Evolutionary conservation across 176 grass and related monocot species (phyloP).

Genomic region (Avena atlantica): DNA sequence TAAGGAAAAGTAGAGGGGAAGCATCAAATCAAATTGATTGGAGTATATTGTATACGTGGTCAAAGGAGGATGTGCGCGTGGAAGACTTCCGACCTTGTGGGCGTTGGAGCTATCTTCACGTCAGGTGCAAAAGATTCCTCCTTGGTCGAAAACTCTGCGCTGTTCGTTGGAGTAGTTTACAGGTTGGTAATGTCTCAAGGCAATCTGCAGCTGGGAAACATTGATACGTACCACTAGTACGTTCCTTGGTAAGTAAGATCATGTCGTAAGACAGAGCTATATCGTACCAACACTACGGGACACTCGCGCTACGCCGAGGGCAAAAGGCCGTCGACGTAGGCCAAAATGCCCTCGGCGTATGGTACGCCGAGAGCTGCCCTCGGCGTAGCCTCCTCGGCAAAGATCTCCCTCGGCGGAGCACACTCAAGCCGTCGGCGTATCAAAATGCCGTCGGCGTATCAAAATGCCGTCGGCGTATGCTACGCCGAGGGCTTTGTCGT

Average conservation of each 20-base stretch:
- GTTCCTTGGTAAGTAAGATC: not conserved
- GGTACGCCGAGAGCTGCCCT: too few species aligned
- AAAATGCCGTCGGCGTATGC: too few species aligned
- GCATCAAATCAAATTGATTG: not conserved
- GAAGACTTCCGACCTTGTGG: constrained; percentile 2
- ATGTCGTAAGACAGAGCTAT: not conserved
- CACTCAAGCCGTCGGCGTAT: too few species aligned
- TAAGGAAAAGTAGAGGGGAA: not conserved
- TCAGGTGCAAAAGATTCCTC: constrained; percentile 44
- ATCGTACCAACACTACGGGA: too few species aligned
- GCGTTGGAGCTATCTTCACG: constrained; percentile 50
- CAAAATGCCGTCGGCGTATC: too few species aligned
- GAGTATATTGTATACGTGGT: not conserved
- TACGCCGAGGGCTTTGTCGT: too few species aligned
- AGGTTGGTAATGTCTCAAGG: not conserved
- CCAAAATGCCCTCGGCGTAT: too few species aligned
- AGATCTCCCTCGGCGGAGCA: too few species aligned
- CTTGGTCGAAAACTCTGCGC: constrained; percentile 11
- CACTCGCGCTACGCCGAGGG: too few species aligned
- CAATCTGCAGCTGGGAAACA: not conserved
- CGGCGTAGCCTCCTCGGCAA: too few species aligned
- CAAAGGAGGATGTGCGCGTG: not conserved
- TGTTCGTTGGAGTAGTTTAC: not conserved
- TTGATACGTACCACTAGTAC: not conserved
- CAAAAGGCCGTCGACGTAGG: too few species aligned